Base-by-base conservation (phyloP, 352 stramenopile genomes). In the Globisporangium cystogenes region DNA sequence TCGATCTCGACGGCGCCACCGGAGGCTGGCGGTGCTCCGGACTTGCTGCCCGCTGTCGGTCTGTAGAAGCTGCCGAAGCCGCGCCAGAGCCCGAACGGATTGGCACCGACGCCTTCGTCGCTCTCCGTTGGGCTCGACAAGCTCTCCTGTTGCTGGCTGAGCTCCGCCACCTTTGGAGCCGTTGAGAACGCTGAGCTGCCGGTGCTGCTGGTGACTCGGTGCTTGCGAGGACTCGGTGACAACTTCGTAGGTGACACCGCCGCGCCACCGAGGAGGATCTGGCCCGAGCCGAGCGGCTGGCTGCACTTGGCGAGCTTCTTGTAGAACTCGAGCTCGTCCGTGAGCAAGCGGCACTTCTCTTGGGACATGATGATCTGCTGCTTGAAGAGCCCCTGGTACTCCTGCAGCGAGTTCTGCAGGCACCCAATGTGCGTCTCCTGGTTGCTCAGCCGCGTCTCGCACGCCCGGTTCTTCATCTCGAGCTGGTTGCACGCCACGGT, bases 351-450 rank as follows among this genome's bases (percentile, higher is more conserved):
- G 29, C 76, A 86, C 36, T 91, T 88, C 58, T 91, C 77, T 47
- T 89, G 77, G 2, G 75, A 89, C 74, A 89, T 85, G 52, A 87
- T 76, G 46, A 89, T 86, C 64, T 91, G 81, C 62, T 87, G 74
- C 64, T 88, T 86, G 62, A 89, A 89, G 16, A 91, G 68, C 3
- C 72, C 73, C 51, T 91, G 81, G 53, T 89, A 91, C 54, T 91
- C 77, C 42, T 88, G 76, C 26, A 91, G 60, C 23, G 75, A 89
- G 56, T 83, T 87, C 52, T 91, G 74, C 11, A 89, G 67, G 46
- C 67, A 86, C n/a, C 65, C 60, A 14, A 87, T 86, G 55, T 91
- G 76, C 2, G 71, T 86, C 40, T 89, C 81, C 41, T 91, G 76
- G 54, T 86, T 88, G 60, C 72, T 85, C 24, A 87, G 43, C 2